Evolutionary conservation across 345 rosid species (phyloP), one percentile per base, ranked within the genome.

Genomic region (Citrus australasica): DNA sequence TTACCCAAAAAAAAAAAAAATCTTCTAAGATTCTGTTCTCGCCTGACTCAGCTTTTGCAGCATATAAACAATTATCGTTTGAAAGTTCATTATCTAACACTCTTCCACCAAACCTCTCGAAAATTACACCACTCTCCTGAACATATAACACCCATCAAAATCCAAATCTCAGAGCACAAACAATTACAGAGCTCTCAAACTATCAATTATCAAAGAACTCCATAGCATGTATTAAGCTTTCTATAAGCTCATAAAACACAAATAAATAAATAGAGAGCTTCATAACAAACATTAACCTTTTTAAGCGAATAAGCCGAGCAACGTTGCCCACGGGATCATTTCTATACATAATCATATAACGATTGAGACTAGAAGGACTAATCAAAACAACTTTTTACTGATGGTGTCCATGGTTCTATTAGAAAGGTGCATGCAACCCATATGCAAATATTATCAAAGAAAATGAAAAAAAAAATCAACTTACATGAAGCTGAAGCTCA

Each of bases 401-500:
- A 46, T 46, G 1, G 4, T 13, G 59, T 40, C 67, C 5, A 33
- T 21, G 7, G 0, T 9, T 25, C 2, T 63, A 48, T 2, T 22
- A 38, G 30, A 68, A 35, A 37, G 21, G 40, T 46, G 2, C 27
- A 11, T 8, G 5, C 4, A 14, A 76, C 25, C 56, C 37, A 67
- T 17, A 38, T 37, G 32, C 1, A 13, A 16, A 69, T 10, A 42
- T 28, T 7, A 58, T 6, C 35, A 33, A 61, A 10, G 35, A n/a
- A 46, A 71, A 42, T 27, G 46, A 2, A 65, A n/a, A 9, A 30
- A 51, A 48, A 62, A 63, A 1, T 32, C 28, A 53, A 79, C 51
- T 53, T 56, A 79, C 51, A 7, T n/a, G 65, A 13, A 72, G 77
- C 71, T n/a, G 56, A 13, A 72, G 77, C 66, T 71, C 40, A n/a